Base-by-base conservation (phyloP, 1,139 yeast genomes). In the Yamadazyma buinensis region DNA sequence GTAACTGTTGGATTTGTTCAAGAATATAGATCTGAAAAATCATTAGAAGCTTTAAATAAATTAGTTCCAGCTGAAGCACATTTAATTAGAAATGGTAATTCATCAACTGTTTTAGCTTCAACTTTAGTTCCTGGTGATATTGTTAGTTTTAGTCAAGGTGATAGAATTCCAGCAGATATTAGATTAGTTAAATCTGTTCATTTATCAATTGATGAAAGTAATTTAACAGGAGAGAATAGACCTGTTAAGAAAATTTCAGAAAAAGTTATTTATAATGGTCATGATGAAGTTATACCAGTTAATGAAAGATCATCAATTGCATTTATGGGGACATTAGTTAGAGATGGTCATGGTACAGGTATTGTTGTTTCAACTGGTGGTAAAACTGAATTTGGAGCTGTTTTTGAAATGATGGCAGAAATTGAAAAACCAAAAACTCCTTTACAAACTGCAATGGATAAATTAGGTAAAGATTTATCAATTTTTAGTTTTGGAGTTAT, bases 361-460 rank as follows among this genome's bases (percentile, higher is more conserved):
- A 72, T 92, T 27, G 97, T 92, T n/a, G 76, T 92, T 31, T 95
- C 92, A 8, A 90, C 95, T 1, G 95, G 94, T 24, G 67, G 75
- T 29, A 77, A 80, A 43, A 90, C 97, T 1, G 96, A 92, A 38
- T 87, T 92, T 61, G 98, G 98, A 30, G 67, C 81, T 22, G 84
- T 80, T 6, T 90, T 88, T 55, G 88, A 83, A 47, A 87, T 90
- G 95, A 87, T 92, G 95, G 75, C 84, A 28, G 83, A 78, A 41
- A 88, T 92, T 46, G 95, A 87, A 57, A 90, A 90, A 58, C 97
- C 97, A 33, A 88, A 90, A 59, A 92, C 97, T 15, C 98, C 98
- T 1, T 69, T 92, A 46, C 97, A 92, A 61, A 75, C 77, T 42
- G 84, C 96, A 9, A 92, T 92, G 97, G 97, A 88, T 55, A 82